Conservation (phyloP, 306 rosid genomes). For the Lablab purpureus region DNA sequence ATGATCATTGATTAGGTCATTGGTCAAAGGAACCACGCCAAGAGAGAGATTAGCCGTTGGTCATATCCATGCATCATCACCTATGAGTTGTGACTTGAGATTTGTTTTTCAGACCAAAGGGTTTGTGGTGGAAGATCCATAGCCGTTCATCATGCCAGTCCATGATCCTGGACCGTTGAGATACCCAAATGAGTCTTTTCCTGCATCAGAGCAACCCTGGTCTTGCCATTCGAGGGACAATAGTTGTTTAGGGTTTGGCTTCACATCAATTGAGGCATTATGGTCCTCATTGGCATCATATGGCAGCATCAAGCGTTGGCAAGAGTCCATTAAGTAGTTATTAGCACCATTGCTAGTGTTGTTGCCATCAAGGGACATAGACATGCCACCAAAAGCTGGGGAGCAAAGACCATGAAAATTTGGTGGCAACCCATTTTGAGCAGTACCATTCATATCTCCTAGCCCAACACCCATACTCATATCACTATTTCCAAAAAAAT, state of each 20-base stretch:
- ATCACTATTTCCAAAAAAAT: slow-evolving; percentile 61
- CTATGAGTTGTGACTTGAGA: neutral
- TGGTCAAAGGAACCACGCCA: slow-evolving; percentile 45
- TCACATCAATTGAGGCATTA: slow-evolving; percentile 64
- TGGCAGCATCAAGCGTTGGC: slow-evolving; percentile 80
- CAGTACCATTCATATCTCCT: slow-evolving; percentile 42
- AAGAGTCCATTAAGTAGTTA: slow-evolving; percentile 63
- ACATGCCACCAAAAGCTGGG: slow-evolving; percentile 71
- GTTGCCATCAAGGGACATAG: slow-evolving; percentile 56
- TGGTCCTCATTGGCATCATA: slow-evolving; percentile 58
- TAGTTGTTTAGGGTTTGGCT: slow-evolving; percentile 80
- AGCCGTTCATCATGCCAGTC: slow-evolving; percentile 68
- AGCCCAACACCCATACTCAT: slow-evolving; percentile 57
- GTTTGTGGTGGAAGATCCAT: slow-evolving; percentile 75
- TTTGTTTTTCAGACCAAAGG: slow-evolving; percentile 60
- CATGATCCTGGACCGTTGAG: slow-evolving; percentile 72
- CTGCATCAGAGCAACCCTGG: slow-evolving; percentile 73
- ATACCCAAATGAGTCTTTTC: slow-evolving; percentile 76
- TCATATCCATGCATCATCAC: slow-evolving; percentile 31
- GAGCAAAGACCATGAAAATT: slow-evolving; percentile 66
- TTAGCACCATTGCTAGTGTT: slow-evolving; percentile 49
- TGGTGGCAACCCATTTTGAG: slow-evolving; percentile 51
- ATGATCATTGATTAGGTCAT: slow-evolving; percentile 38
- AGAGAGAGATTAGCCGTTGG: slow-evolving; percentile 35
- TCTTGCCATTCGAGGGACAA: slow-evolving; percentile 96